A percentile compares a stretch with the other conserved stretches of the same genome.
Evolutionary conservation across 169 alveolate species (phyloP).

Genomic region (Perkinsus chesapeaki): DNA sequence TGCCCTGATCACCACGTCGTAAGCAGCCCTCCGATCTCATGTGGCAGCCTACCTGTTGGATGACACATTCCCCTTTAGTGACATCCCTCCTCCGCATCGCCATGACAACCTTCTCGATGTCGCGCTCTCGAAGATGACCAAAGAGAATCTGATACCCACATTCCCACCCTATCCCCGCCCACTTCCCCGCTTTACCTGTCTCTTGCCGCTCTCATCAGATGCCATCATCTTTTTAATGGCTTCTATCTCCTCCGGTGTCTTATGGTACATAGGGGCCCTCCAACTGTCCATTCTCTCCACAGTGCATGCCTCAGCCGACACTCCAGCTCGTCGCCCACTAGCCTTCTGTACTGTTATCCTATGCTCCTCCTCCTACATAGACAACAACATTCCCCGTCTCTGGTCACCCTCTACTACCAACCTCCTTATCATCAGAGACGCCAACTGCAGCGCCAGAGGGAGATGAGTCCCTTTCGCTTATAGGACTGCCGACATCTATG

Average conservation of each 20-base stretch:
- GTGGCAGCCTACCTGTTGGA: not conserved
- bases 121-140: not conserved
- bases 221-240: not conserved
- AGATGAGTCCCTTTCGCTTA: not conserved
- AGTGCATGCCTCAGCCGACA: not conserved
- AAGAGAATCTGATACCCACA: not conserved
- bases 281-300: not conserved
- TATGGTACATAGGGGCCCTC: not conserved
- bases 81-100: slow-evolving; percentile 8
- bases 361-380: not conserved
- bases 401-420: not conserved
- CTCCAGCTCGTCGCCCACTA: not conserved
- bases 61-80: not conserved
- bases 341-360: not conserved
- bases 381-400: not conserved
- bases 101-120: not conserved
- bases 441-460: not conserved
- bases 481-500: not conserved
- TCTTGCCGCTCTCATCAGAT: not conserved
- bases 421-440: not conserved
- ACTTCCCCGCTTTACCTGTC: not conserved
- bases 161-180: not conserved
- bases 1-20: not conserved
- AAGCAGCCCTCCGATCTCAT: not conserved
- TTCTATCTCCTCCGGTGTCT: not conserved